A percentile compares a stretch with the other conserved stretches of the same genome.
These are phyloP conservation scores for Vigna hirtella DNA, from an alignment of 306 rosid species.

Conservation along the genomic window DNA sequence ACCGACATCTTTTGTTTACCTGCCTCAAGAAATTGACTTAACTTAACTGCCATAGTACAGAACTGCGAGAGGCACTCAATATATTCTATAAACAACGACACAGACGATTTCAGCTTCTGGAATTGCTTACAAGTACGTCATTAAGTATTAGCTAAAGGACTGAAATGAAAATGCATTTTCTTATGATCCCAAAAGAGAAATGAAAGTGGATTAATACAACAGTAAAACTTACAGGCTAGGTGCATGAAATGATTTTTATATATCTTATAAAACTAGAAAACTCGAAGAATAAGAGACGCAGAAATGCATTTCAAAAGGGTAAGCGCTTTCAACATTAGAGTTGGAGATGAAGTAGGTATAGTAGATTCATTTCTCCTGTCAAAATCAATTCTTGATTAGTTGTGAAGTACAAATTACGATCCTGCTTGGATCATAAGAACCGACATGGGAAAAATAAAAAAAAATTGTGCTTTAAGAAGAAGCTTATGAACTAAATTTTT, in stretches of 20 bases:
- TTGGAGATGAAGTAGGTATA: too few species aligned
- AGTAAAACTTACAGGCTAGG: slow-evolving; percentile 1
- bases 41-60: slow-evolving; percentile 25
- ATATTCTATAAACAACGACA: slow-evolving; percentile 8
- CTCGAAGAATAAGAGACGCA: not conserved
- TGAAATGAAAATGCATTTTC: slow-evolving; percentile 28
- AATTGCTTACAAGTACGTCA: not conserved
- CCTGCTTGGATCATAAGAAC: not conserved
- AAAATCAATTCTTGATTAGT: not conserved
- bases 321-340: too few species aligned
- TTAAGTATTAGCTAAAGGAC: slow-evolving; percentile 10
- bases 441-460: not conserved
- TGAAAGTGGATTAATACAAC: not conserved
- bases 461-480: not conserved
- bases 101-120: slow-evolving; percentile 22
- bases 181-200: slow-evolving; percentile 36
- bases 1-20: slow-evolving; percentile 96
- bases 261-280: not conserved
- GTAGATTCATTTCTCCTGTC: not conserved
- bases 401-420: not conserved
- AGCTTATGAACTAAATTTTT: not conserved
- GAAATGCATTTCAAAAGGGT: not conserved
- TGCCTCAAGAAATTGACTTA: slow-evolving; percentile 49
- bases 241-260: slow-evolving; percentile 25
- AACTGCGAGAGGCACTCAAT: not conserved